A percentile compares a stretch with the other conserved stretches of the same genome.
These are phyloP conservation scores for Pestalotiopsis sp. DNA, from an alignment of 2,329 filamentous ascomycete species.

Conservation along the genomic window DNA sequence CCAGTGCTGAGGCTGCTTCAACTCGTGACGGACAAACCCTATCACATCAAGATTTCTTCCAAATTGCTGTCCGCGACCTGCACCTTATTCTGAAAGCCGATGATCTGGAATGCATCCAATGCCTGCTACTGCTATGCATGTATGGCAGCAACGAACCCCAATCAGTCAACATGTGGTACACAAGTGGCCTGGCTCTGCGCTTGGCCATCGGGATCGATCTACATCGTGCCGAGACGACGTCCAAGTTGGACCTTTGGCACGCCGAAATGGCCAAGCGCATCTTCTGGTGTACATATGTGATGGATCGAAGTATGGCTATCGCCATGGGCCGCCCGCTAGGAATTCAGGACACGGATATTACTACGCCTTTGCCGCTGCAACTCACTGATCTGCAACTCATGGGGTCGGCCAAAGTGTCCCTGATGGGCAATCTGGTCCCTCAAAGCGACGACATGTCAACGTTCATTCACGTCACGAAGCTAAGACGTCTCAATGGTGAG, in stretches of 20 bases:
- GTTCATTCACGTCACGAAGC: neutral
- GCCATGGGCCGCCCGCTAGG: constrained; percentile 27
- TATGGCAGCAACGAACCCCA: constrained; percentile 30
- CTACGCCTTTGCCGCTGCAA: constrained; percentile 18
- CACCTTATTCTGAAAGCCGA: constrained; percentile 19
- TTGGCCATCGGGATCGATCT: constrained; percentile 26
- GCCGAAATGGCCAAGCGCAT: constrained; percentile 30
- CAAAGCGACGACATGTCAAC: neutral
- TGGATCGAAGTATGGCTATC: constrained; percentile 28
- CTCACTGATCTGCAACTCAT: neutral
- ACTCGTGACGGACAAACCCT: neutral
- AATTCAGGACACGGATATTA: constrained; percentile 28
- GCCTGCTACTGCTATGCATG: constrained; percentile 26
- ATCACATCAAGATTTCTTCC: neutral
- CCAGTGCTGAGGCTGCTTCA: neutral
- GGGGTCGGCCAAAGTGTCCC: neutral
- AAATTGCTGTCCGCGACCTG: neutral
- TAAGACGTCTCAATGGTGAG: neutral
- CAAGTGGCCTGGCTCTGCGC: constrained; percentile 23
- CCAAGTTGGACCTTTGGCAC: constrained; percentile 14
- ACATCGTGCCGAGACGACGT: constrained; percentile 22
- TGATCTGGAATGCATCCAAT: constrained; percentile 28
- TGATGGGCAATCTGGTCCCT: neutral
- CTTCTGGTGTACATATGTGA: constrained; percentile 33
- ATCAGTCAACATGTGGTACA: constrained; percentile 28